A percentile compares a stretch with the other conserved stretches of the same genome.
Evolutionary conservation across 139 green algal species (phyloP).

Genomic region (Mesotaenium endlicherianum): DNA sequence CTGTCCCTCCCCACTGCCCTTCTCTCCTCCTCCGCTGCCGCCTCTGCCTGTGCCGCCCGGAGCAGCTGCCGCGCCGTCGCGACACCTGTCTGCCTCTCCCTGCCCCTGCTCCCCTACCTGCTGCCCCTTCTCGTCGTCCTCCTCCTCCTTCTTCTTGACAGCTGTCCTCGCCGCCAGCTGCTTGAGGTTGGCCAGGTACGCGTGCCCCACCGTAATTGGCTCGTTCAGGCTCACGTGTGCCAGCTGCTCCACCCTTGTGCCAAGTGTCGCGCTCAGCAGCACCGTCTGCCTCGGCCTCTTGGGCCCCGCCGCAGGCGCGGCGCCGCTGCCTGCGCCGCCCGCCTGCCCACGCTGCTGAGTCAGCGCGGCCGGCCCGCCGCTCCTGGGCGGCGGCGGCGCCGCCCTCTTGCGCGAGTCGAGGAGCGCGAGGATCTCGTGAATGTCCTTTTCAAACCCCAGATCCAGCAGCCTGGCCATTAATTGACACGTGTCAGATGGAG

Average conservation of each 20-base stretch:
- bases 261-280: slow-evolving; percentile 88
- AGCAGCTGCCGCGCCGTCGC: too few species aligned
- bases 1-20: neutral
- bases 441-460: slow-evolving; percentile 85
- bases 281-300: too few species aligned
- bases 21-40: neutral
- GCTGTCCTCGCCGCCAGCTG: neutral
- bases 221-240: slow-evolving; percentile 66
- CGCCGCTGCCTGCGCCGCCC: neutral
- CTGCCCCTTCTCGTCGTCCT: neutral
- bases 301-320: too few species aligned
- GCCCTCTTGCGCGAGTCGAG: neutral
- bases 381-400: too few species aligned
- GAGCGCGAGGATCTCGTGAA: slow-evolving; percentile 54
- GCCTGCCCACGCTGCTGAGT: neutral
- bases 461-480: slow-evolving; percentile 82
- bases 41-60: neutral
- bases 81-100: neutral
- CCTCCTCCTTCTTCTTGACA: neutral
- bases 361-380: too few species aligned
- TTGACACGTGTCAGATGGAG: too few species aligned
- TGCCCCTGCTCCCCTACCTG: slow-evolving; percentile 2
- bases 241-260: slow-evolving; percentile 66
- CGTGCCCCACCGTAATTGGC: slow-evolving; percentile 25
- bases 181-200: neutral